These are phyloP conservation scores for Tulasnella sp. DNA, from an alignment of 768 basidiomycete species.

Conservation along the genomic window DNA sequence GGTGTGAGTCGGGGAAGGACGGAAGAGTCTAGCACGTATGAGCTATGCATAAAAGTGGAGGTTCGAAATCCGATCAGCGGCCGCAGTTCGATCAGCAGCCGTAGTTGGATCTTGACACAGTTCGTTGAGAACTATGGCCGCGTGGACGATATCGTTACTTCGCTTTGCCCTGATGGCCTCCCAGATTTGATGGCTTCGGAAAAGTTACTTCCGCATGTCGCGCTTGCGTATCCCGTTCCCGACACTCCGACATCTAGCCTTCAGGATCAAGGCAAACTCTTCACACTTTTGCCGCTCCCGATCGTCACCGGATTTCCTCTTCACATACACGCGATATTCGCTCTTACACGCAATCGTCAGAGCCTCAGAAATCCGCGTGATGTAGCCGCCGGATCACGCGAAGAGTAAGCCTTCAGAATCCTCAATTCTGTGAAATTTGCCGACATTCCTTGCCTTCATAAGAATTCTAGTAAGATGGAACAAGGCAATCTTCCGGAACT, in stretches of 20 bases:
- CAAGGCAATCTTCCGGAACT: conserved; percentile 32
- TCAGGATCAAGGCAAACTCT: conserved; percentile 31
- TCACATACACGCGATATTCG: conserved; percentile 39
- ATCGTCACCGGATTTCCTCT: conserved; percentile 35
- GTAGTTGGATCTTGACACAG: conserved; percentile 9
- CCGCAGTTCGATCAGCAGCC: no score
- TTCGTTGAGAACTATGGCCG: conserved; percentile 24
- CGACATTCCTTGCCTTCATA: neutral
- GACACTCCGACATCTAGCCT: neutral
- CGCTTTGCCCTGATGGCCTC: conserved; percentile 12
- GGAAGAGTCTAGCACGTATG: neutral
- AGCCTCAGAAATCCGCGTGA: conserved; percentile 35
- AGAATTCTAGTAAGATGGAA: conserved; percentile 43
- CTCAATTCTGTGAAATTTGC: neutral
- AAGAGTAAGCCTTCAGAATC: conserved; percentile 32
- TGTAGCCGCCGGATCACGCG: conserved; percentile 33
- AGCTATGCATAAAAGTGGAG: neutral
- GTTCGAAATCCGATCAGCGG: neutral
- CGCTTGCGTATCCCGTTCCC: conserved; percentile 27
- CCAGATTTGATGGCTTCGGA: conserved; percentile 26
- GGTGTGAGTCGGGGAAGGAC: neutral
- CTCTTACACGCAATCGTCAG: conserved; percentile 36
- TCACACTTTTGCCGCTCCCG: conserved; percentile 40
- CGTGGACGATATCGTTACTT: conserved; percentile 18
- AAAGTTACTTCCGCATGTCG: conserved; percentile 33